phyloP scores from a whole-genome alignment of 2,329 filamentous ascomycete species.

The Fusarium algeriense region DNA sequence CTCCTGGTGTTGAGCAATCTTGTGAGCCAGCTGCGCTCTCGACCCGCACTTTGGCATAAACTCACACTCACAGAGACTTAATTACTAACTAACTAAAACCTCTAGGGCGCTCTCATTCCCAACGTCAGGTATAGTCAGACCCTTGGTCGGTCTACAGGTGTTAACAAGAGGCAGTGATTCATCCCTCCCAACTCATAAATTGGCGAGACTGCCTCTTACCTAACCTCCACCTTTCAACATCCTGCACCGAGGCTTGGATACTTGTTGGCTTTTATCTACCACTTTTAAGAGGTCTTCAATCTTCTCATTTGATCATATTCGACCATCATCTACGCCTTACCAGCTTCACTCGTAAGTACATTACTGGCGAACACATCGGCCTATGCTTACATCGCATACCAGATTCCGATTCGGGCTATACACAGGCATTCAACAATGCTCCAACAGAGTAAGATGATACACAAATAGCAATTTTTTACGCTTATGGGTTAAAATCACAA shows the following conservation, averaged over 20 bases:
- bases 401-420: too few relatives aligned
- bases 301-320: too few relatives aligned
- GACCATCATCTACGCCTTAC: background rate
- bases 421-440: rapidly evolving
- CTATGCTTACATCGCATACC: too few relatives aligned
- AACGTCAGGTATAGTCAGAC: too few relatives aligned
- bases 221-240: background rate
- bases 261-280: too few relatives aligned
- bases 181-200: background rate
- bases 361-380: too few relatives aligned
- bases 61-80: too few relatives aligned
- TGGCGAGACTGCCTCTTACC: background rate
- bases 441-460: rapidly evolving
- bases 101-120: too few relatives aligned
- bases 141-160: too few relatives aligned
- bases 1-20: background rate
- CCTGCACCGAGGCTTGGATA: rapidly evolving
- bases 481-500: background rate
- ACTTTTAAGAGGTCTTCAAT: too few relatives aligned
- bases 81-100: too few relatives aligned
- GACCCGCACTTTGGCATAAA: too few relatives aligned
- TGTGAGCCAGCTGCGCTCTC: background rate
- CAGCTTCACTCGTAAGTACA: background rate
- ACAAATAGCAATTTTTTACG: rapidly evolving
- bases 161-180: background rate